Percentiles rank a stretch among this genome's conserved stretches.
Conservation (phyloP, 495 filamentous ascomycete genomes). For the Evansstolkia leycettana region DNA sequence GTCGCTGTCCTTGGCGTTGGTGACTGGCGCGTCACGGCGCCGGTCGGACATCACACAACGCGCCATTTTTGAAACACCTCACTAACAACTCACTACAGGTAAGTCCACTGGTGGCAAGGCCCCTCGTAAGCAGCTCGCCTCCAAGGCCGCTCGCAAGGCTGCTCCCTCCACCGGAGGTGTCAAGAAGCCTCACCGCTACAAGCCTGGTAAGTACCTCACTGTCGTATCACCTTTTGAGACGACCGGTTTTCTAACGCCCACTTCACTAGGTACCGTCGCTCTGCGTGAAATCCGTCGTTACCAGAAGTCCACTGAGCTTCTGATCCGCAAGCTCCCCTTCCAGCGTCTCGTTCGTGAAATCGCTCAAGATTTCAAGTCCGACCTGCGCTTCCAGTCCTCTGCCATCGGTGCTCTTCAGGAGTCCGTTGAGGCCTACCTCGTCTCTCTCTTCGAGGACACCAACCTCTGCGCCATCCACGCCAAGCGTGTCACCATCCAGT, state of each 20-base stretch:
- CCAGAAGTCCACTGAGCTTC: slow-evolving; percentile 99
- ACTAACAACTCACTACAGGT: slow-evolving; percentile 39
- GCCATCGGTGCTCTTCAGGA: slow-evolving; percentile 99
- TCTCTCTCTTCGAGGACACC: slow-evolving; percentile 99
- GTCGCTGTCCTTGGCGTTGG: slow-evolving; percentile 8
- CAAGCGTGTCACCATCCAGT: slow-evolving; percentile 96
- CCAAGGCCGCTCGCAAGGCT: slow-evolving; percentile 72
- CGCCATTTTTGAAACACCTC: slow-evolving; percentile 12
- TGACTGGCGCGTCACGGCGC: slow-evolving; percentile 10
- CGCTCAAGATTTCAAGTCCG: slow-evolving; percentile 99
- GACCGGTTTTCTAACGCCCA: slow-evolving; percentile 18
- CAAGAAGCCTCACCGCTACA: slow-evolving; percentile 99
- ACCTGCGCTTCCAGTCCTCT: slow-evolving; percentile 99
- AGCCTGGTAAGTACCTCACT: slow-evolving; percentile 62
- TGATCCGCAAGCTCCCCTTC: slow-evolving; percentile 99
- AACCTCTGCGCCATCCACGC: slow-evolving; percentile 99
- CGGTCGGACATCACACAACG: slow-evolving; percentile 10
- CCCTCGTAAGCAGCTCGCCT: slow-evolving; percentile 93
- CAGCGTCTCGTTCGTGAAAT: slow-evolving; percentile 99
- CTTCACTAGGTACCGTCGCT: slow-evolving; percentile 80
- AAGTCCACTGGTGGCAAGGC: slow-evolving; percentile 99
- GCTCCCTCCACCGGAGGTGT: slow-evolving; percentile 74
- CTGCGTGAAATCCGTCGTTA: slow-evolving; percentile 99
- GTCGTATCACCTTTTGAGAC: slow-evolving; percentile 1
- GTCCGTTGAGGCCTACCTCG: slow-evolving; percentile 99